Base-by-base conservation (phyloP, 208 protist genomes). In the Vickermania spadyakhi region DNA sequence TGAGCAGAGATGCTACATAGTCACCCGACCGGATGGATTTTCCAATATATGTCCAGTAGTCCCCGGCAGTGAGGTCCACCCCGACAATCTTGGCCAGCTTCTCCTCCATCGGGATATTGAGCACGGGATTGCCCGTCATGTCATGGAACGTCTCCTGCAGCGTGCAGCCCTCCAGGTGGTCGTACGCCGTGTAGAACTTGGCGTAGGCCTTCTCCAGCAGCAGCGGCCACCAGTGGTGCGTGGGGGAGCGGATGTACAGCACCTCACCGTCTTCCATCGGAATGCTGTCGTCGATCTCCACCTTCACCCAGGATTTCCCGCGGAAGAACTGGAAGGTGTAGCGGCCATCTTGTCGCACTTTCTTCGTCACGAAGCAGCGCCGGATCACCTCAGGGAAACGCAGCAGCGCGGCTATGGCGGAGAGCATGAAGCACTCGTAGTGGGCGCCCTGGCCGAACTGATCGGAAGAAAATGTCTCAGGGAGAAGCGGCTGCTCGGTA, bases 171-270 rank as follows among this genome's bases (percentile, higher is more conserved):
- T 89, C 80, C 7, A 95, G 65, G 14, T 79, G 66, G 28, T 77
- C 70, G 68, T 91, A 95, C 30, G 54, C 61, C 30, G 66, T 77
- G 72, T 90, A 86, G 72, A 95, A 91, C 65, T 95, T 95, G 28
- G 88, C 88, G 68, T 95, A 95, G 31, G 88, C 88, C 79, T 95
- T 95, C 75, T 95, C 84, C 56, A 95, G 70, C 60, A 95, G 70
- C 49, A 91, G 68, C 25, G 88, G 84, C 73, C 82, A 95, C 79
- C 79, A 88, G 57, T 86, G 83, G 64, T 76, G 73, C 2, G 73
- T 83, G n/a, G 83, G 84, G 1, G 79, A 86, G 2, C 68, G 84
- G 65, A 67, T 75, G 62, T 89, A 86, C 5, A 84, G 63, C 30
- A 80, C 78, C 0, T 73, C 69, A 30, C 75, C 72, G 41, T 76